phyloP scores from a whole-genome alignment of 345 rosid species.

The Eucalyptus pauciflora region DNA sequence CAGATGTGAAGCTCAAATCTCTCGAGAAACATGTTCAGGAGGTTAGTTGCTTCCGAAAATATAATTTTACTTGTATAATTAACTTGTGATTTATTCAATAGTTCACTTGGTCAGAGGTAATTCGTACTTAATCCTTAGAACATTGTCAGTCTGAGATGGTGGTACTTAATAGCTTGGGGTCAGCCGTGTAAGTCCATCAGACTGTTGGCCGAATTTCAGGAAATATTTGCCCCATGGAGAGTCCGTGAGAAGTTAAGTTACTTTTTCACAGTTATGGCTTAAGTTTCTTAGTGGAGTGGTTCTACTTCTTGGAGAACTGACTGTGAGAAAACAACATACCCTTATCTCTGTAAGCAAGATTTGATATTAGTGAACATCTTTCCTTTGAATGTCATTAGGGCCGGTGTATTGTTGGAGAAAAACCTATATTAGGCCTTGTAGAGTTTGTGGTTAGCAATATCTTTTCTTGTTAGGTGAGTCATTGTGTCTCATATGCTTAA shows the following conservation, averaged over 20 bases:
- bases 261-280: not conserved
- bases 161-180: not conserved
- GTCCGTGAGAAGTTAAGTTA: not conserved
- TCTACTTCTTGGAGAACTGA: not conserved
- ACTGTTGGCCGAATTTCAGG: not conserved
- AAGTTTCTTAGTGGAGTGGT: not conserved
- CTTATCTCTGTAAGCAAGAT: not conserved
- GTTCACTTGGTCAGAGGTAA: not conserved
- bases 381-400: not conserved
- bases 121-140: not conserved
- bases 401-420: not conserved
- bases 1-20: constrained; percentile 70
- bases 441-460: not conserved
- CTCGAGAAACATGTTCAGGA: constrained; percentile 94
- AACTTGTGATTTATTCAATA: not conserved
- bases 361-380: not conserved
- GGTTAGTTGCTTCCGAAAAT: constrained; percentile 19
- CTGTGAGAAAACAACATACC: not conserved
- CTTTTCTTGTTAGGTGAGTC: not conserved
- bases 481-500: not conserved
- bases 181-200: not conserved
- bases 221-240: not conserved
- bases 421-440: not conserved
- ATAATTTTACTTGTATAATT: not conserved
- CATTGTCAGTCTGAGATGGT: not conserved